Evolutionary conservation across 2,329 filamentous ascomycete genomes (phyloP), one percentile per base, ranked within the genome.

Genomic region (Colletotrichum sublineola): DNA sequence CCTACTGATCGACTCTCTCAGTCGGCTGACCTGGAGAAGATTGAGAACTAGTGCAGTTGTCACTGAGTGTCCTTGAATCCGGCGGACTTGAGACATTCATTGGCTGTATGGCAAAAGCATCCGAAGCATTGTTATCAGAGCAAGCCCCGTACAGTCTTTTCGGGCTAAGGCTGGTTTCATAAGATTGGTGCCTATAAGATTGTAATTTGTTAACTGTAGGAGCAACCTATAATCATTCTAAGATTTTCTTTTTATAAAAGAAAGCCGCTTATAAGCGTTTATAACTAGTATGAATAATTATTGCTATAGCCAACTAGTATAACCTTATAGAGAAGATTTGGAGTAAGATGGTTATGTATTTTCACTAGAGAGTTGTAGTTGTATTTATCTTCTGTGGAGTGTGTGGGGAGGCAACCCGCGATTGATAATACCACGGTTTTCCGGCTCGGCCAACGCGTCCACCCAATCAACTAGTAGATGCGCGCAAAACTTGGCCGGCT

Each of bases 321-420:
- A 79, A 81, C 2, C 80, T 87, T 52, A 85, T 83, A 75, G 82
- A 81, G 56, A 85, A 85, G 76, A 79, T 79, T 60, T 87, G 84
- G 85, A 44, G 72, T 71, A 36, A n/a, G 44, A 24, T 24, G 24
- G 1, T 24, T 24, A 24, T 24, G 24, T 24, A 24, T 24, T 24
- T 24, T 24, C 24, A 24, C 24, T 24, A 24, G 24, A 24, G 24
- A 24, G 24, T 24, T 24, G 24, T 24, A 24, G 24, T 24, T 24
- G 24, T 24, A 24, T 24, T 24, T 24, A 24, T 24, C 24, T 24
- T 24, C 24, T 24, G 24, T 24, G 24, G 24, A 24, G 24, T 24
- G 24, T 24, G 24, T 24, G 24, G 24, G 24, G 24, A 24, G 24
- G 24, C 24, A 24, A 24, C 24, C 24, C 24, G 24, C 24, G 24